Evolutionary conservation across 108 stramenopile genomes (phyloP).

Genomic region (Nitzschia inconspicua): DNA sequence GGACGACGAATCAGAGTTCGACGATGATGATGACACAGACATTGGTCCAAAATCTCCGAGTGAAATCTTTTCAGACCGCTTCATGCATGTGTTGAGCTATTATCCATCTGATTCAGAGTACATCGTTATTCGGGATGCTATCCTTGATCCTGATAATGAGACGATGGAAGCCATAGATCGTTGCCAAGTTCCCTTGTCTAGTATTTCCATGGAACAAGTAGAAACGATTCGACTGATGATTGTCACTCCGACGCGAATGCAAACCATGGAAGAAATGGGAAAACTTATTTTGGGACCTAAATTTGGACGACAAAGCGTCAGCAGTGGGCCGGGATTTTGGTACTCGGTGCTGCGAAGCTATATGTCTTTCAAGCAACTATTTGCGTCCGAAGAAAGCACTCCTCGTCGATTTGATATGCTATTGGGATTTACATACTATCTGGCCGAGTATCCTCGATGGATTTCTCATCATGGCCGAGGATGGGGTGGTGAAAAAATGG

Average conservation of each 20-base stretch:
- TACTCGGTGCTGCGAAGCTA: background rate
- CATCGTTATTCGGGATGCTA: background rate
- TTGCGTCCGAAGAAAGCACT: background rate
- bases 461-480: background rate
- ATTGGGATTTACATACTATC: conserved; percentile 1
- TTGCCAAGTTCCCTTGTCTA: background rate
- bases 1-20: background rate
- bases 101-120: background rate
- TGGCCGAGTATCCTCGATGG: background rate
- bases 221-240: background rate
- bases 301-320: background rate
- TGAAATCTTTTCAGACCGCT: background rate
- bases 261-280: conserved; percentile 8
- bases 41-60: background rate
- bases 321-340: background rate
- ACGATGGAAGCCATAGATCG: too few species aligned
- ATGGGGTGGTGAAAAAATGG: background rate
- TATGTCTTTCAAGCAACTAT: background rate
- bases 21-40: too few species aligned
- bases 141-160: background rate
- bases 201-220: background rate
- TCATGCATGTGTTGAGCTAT: background rate
- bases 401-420: background rate
- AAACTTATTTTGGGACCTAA: background rate
- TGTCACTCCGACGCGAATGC: background rate